A percentile compares a stretch with the other conserved stretches of the same genome.
Evolutionary conservation across 495 filamentous ascomycete species (phyloP).

Genomic region (Chaetomium fimeti): DNA sequence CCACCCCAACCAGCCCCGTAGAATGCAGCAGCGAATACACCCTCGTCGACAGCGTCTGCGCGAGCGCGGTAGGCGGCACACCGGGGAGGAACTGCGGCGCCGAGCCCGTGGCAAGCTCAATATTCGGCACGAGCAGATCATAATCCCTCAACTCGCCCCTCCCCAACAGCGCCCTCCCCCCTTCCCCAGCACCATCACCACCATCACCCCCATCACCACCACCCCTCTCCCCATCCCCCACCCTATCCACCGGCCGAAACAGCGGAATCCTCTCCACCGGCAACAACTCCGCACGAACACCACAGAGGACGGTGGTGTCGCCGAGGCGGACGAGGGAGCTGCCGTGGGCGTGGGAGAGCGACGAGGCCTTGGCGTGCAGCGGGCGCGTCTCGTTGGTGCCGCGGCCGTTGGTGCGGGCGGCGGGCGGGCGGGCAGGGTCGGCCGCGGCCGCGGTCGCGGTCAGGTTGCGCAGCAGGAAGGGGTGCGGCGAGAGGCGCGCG

Average conservation of each 20-base stretch:
- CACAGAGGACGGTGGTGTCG: conserved; percentile 89
- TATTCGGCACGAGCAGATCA: conserved; percentile 84
- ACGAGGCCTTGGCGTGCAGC: conserved; percentile 70
- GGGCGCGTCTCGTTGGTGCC: conserved; percentile 64
- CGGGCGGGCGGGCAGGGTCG: conserved; percentile 51
- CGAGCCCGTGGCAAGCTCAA: conserved; percentile 87
- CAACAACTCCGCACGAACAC: conserved; percentile 83
- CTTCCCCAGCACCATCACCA: not conserved
- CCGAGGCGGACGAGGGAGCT: conserved; percentile 83
- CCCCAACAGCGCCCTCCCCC: conserved; percentile 2
- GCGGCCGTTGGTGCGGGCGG: conserved; percentile 76
- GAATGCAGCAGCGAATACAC: conserved; percentile 71
- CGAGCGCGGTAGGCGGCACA: conserved; percentile 71
- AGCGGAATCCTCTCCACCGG: conserved; percentile 65
- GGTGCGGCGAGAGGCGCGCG: conserved; percentile 82
- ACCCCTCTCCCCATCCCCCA: conserved; percentile 21
- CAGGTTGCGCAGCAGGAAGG: conserved; percentile 87
- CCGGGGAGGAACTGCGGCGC: conserved; percentile 82
- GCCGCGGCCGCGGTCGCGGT: conserved; percentile 49
- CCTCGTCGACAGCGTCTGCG: conserved; percentile 78
- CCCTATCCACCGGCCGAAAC: conserved; percentile 46
- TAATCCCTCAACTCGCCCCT: conserved; percentile 52
- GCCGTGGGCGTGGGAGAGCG: conserved; percentile 82
- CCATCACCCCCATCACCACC: conserved; percentile 20
- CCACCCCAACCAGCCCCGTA: conserved; percentile 57